phyloP scores from a whole-genome alignment of 2,329 filamentous ascomycete species.

The Ploettnerulaceae sp. region DNA sequence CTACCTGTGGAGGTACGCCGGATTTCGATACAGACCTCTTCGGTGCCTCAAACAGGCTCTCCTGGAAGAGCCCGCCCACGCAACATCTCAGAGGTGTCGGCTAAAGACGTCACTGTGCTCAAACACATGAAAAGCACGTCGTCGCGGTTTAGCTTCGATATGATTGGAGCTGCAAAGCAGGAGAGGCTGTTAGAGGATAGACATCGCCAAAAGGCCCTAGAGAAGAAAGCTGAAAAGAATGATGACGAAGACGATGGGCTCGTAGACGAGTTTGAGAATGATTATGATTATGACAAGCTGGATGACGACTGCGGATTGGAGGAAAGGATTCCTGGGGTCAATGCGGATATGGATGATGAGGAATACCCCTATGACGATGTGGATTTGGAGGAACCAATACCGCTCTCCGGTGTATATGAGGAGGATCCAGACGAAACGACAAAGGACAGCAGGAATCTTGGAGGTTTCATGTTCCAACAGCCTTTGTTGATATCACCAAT shows the following conservation, averaged over 20 bases:
- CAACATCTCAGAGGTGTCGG: slow-evolving; percentile 47
- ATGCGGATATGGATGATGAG: slow-evolving; percentile 40
- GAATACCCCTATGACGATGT: slow-evolving; percentile 11
- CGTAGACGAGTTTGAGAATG: slow-evolving; percentile 49
- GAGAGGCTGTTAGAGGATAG: slow-evolving; percentile 69
- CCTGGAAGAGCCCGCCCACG: slow-evolving; percentile 39
- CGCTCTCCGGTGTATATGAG: slow-evolving; percentile 43
- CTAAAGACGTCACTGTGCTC: slow-evolving; percentile 45
- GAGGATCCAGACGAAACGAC: slow-evolving; percentile 37
- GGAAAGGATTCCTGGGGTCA: slow-evolving; percentile 58
- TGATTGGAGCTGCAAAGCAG: slow-evolving; percentile 63
- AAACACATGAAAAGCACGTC: slow-evolving; percentile 71
- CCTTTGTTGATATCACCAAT: slow-evolving; percentile 49
- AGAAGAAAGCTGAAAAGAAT: slow-evolving; percentile 46
- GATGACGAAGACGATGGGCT: slow-evolving; percentile 33
- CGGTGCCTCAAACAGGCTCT: slow-evolving; percentile 24
- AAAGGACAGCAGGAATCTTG: slow-evolving; percentile 20
- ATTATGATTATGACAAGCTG: slow-evolving; percentile 59
- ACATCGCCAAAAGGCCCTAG: slow-evolving; percentile 61
- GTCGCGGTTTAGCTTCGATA: slow-evolving; percentile 78
- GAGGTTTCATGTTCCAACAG: slow-evolving; percentile 31
- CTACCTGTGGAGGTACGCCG: slow-evolving; percentile 16
- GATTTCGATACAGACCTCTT: slow-evolving; percentile 27
- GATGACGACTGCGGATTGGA: slow-evolving; percentile 62
- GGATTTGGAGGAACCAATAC: slow-evolving; percentile 57